Evolutionary conservation across 2,329 filamentous ascomycete species (phyloP), one percentile per base, ranked within the genome.

Genomic region (Ophidiomyces ophidiicola): DNA sequence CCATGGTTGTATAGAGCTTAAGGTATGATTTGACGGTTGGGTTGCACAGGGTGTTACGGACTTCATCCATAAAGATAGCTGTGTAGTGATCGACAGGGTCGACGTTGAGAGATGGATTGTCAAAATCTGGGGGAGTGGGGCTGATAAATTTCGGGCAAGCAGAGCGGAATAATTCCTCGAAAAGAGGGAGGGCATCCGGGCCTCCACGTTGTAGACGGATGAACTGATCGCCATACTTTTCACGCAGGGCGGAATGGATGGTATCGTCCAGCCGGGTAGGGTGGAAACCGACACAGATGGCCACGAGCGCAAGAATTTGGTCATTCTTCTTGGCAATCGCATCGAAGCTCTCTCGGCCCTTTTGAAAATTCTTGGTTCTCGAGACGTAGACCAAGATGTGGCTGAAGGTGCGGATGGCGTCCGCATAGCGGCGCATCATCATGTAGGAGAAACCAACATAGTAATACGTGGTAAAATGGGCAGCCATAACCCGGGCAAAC

Each of bases 71-170:
- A 73, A 98, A 98, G 67, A 98, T 82, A 55, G 82, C 73, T 49
- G 94, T 78, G 67, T 98, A 88, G 72, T 98, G 90, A 69, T 98
- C 88, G 50, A 94, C 77, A 30, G 90, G 90, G 68, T 98, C 90
- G 54, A 96, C 73, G 71, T 98, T 98, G 67, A 87, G 68, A 64
- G 87, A 79, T 47, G 90, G 86, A 74, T 92, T 88, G 60, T 96
- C 90, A 63, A 98, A 98, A 69, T 98, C 87, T 38, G 90, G 90
- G 43, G 87, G 85, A 12, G 90, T 90, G 36, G 90, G 90, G 46
- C 82, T 92, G 74, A 98, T 98, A 74, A 98, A 98, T 71, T 94
- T 96, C 64, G 90, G 90, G 78, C 90, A 96, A n/a, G 90, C 83
- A 46, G 80, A 74, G 58, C 83, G 80, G 82, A 98, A 98, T 53